Evolutionary conservation across 2,329 filamentous ascomycete species (phyloP).

Genomic region (Sclerotinia minor): DNA sequence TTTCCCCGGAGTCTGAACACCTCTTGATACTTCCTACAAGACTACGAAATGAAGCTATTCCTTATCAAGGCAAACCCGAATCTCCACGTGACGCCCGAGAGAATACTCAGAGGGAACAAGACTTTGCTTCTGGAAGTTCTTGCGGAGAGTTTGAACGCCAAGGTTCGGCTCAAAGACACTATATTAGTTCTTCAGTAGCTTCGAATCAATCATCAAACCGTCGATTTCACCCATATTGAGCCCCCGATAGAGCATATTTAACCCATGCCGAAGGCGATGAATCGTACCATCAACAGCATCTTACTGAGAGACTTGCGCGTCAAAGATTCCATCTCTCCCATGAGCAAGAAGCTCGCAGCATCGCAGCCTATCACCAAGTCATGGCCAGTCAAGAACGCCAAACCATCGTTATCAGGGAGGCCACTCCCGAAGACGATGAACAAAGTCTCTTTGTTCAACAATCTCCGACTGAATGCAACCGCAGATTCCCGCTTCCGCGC

Average conservation of each 20-base stretch:
- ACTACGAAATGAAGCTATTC: not conserved
- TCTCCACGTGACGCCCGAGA: not conserved
- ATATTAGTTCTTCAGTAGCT: not conserved
- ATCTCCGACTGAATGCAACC: too few species aligned
- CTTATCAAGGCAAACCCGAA: not conserved
- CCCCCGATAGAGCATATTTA: not conserved
- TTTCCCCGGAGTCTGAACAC: rapidly evolving
- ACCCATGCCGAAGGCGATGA: not conserved
- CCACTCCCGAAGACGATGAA: not conserved
- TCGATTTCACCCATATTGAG: not conserved
- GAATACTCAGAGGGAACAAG: too few species aligned
- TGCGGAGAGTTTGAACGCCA: not conserved
- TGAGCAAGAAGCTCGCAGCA: not conserved
- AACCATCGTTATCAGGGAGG: not conserved
- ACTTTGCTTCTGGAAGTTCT: not conserved
- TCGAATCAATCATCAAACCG: not conserved
- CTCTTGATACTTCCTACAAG: too few species aligned
- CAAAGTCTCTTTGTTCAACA: not conserved
- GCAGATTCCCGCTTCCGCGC: not conserved
- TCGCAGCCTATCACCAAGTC: not conserved
- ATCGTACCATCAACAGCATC: not conserved
- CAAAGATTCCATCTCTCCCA: not conserved
- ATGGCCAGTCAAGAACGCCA: not conserved
- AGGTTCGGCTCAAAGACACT: not conserved
- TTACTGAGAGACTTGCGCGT: not conserved